Percentiles rank a stretch among this genome's conserved stretches.
These are phyloP conservation scores for Trichoderma guizhouense DNA, from an alignment of 2,329 filamentous ascomycete species.

Conservation along the genomic window DNA sequence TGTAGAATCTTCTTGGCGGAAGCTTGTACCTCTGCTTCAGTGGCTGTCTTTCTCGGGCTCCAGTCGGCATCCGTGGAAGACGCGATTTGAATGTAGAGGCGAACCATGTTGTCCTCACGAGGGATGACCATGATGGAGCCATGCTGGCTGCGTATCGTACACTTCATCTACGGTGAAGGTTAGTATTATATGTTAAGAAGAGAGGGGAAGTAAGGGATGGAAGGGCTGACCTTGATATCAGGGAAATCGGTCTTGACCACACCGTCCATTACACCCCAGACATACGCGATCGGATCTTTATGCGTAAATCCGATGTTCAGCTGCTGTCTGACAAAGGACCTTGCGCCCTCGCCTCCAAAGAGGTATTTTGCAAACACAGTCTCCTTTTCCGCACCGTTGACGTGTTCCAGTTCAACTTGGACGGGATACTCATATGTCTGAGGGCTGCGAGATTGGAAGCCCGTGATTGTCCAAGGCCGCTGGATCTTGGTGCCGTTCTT, in stretches of 20 bases:
- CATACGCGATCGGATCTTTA: constrained; percentile 66
- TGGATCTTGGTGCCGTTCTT: constrained; percentile 60
- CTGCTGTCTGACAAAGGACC: constrained; percentile 61
- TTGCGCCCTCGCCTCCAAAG: constrained; percentile 68
- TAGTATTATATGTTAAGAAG: constrained; percentile 31
- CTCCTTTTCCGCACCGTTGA: constrained; percentile 69
- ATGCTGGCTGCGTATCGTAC: constrained; percentile 69
- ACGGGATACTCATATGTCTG: constrained; percentile 68
- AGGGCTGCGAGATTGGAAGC: constrained; percentile 57
- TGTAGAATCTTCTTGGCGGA: constrained; percentile 63
- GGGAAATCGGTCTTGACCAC: constrained; percentile 72
- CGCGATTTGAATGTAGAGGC: constrained; percentile 66
- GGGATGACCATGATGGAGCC: constrained; percentile 81
- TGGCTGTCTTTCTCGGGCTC: constrained; percentile 60
- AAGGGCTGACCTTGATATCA: constrained; percentile 62
- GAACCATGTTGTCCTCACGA: constrained; percentile 64
- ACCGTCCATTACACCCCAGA: constrained; percentile 75
- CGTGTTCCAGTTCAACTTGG: constrained; percentile 70
- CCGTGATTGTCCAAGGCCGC: constrained; percentile 62
- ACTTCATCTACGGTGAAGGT: constrained; percentile 60
- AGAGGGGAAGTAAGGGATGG: no score
- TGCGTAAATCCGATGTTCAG: constrained; percentile 68
- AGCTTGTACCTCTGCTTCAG: constrained; percentile 59
- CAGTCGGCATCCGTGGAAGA: constrained; percentile 60
- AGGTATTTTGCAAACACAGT: constrained; percentile 67